Base-by-base conservation (phyloP, 805 yeast species). In the Lachancea fermentati region DNA sequence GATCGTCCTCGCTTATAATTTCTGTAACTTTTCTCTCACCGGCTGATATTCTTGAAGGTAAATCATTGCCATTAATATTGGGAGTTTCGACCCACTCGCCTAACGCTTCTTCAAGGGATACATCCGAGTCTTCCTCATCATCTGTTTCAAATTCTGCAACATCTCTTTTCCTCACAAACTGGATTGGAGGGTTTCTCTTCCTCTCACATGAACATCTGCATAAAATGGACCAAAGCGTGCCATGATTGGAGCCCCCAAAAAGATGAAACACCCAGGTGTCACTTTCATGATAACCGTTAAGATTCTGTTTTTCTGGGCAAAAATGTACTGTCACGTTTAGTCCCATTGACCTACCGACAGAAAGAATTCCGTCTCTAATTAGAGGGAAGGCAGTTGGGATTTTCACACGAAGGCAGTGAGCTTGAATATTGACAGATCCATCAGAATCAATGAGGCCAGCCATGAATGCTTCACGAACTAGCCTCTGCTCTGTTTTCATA, bases 381-480 rank as follows among this genome's bases (percentile, higher is more conserved):
- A 42, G 35, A 16, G 35, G 28, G 16, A 15, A 36, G 3, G 18
- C 39, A 11, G 43, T 36, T 4, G 42, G 19, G 22, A 45, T 39
- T 15, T 25, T 24, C 9, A 26, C 34, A 3, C 38, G 30, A n/a
- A 28, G 12, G 4, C 7, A 7, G 1, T 28, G 28, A 15, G 42
- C 31, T 24, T 29, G 41, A 11, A 34, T 26, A n/a, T 30, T 30
- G 3, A 32, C 25, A 16, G 18, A 34, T 4, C 45, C 47, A 24
- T 41, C 45, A 19, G 43, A 37, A 33, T 44, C 45, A 16, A 41
- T 41, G 8, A 41, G 28, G 5, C 47, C 45, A 11, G 45, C 47
- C 17, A 41, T 14, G 13, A 44, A 44, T 11, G 36, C 28, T 29
- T 44, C 43, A 8, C 43, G 41, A 8, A 44, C 43, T 8, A 38